Base-by-base conservation (phyloP, 495 filamentous ascomycete genomes). In the Trichoderma orchidacearum region DNA sequence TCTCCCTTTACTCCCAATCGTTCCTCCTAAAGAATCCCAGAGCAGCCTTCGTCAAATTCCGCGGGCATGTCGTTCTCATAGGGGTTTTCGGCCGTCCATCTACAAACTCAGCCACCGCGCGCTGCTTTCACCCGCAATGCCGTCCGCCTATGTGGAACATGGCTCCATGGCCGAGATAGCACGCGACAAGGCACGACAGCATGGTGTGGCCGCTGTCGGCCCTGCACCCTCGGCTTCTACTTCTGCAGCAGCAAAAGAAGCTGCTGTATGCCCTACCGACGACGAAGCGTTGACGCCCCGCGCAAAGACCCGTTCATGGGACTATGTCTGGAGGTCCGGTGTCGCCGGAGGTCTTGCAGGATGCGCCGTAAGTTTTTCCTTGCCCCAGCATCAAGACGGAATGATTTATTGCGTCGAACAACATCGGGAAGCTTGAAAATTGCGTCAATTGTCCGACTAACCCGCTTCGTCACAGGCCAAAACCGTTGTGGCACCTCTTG, bases 401-500 rank as follows among this genome's bases (percentile, higher is more conserved):
- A n/a, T n/a, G n/a, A n/a, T n/a, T n/a, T n/a, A n/a, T n/a, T n/a
- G n/a, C n/a, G n/a, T n/a, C n/a, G n/a, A n/a, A n/a, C n/a, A n/a
- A n/a, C n/a, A n/a, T n/a, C n/a, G n/a, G n/a, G n/a, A n/a, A n/a
- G n/a, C n/a, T n/a, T n/a, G n/a, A n/a, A n/a, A n/a, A n/a, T n/a
- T n/a, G n/a, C n/a, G n/a, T n/a, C n/a, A n/a, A n/a, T 27, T 45
- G 32, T 23, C 31, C 34, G 32, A 45, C 9, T 52, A 18, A 48
- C 63, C 58, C 57, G 48, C 55, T 45, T 45, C 21, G 27, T 13
- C 41, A 35, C 57, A 96, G 90, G 93, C 88, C 60, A 98, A 98
- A 77, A 96, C 92, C 0, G 75, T 94, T 17, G 95, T 98, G 13
- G 93, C 88, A 27, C 93, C 93, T 31, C 87, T 98, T 55, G 93